Percentiles rank a stretch among this genome's conserved stretches.
phyloP scores from a whole-genome alignment of 2,329 filamentous ascomycete genomes.

The Emydomyces testavorans region DNA sequence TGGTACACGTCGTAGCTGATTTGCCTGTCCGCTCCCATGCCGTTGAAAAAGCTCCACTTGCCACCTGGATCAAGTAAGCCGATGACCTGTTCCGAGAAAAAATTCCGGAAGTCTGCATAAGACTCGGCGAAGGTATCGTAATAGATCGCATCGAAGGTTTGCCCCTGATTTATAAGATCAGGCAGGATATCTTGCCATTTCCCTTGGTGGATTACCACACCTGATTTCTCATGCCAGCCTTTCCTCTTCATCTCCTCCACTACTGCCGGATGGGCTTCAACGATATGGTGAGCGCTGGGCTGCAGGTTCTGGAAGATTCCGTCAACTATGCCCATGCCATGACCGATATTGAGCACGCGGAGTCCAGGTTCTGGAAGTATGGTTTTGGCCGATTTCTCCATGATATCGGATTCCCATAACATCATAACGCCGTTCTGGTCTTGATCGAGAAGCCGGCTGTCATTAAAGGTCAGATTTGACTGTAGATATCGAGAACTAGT shows the following conservation, averaged over 20 bases:
- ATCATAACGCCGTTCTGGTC: constrained; percentile 84
- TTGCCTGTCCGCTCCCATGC: constrained; percentile 79
- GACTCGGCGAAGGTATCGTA: constrained; percentile 97
- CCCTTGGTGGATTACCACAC: constrained; percentile 53
- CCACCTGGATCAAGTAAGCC: constrained; percentile 52
- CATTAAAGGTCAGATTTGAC: constrained; percentile 53
- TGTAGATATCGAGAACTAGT: constrained; percentile 58
- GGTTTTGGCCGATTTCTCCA: constrained; percentile 61
- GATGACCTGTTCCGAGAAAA: constrained; percentile 81
- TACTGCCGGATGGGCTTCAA: constrained; percentile 74
- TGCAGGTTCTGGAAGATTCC: constrained; percentile 57
- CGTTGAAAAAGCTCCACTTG: constrained; percentile 54
- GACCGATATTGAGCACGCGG: constrained; percentile 72
- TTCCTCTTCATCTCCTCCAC: constrained; percentile 54
- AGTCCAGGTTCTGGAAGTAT: constrained; percentile 52
- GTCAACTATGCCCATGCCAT: constrained; percentile 86
- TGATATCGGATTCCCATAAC: constrained; percentile 81
- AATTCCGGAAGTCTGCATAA: constrained; percentile 70
- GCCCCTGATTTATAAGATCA: constrained; percentile 53
- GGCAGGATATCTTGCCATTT: constrained; percentile 74
- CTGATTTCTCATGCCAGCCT: constrained; percentile 55
- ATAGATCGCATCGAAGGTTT: constrained; percentile 78
- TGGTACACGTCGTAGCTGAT: constrained; percentile 96
- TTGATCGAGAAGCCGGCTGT: constrained; percentile 58
- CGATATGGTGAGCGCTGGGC: constrained; percentile 65